phyloP scores from a whole-genome alignment of 306 rosid species.

The Acacia confusa region DNA sequence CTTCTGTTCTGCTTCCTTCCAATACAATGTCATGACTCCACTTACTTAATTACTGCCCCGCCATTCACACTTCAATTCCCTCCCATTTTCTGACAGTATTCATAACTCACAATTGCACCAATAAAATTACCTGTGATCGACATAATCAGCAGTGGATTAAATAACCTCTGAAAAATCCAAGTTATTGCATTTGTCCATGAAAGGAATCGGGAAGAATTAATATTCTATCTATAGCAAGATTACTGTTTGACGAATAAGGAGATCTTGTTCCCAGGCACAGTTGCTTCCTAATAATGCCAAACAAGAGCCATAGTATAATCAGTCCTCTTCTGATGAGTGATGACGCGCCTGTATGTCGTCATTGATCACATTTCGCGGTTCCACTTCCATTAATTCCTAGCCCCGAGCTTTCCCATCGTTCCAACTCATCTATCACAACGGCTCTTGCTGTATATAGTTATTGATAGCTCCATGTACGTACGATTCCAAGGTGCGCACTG shows the following conservation, averaged over 20 bases:
- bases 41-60: neutral
- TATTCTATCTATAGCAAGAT: neutral
- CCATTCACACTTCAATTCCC: neutral
- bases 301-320: neutral
- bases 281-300: neutral
- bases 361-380: neutral
- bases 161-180: neutral
- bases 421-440: constrained; percentile 34
- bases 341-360: neutral
- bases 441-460: neutral
- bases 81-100: neutral
- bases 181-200: neutral
- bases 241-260: neutral
- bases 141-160: too few species aligned
- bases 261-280: neutral
- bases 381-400: neutral
- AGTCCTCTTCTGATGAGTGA: neutral
- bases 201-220: neutral
- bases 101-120: neutral
- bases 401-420: constrained; percentile 37
- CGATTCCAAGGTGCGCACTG: neutral
- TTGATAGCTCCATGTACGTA: too few species aligned
- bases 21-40: neutral
- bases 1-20: neutral
- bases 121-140: neutral